phyloP scores from a whole-genome alignment of 306 rosid genomes.

The Crataegus laevigata region DNA sequence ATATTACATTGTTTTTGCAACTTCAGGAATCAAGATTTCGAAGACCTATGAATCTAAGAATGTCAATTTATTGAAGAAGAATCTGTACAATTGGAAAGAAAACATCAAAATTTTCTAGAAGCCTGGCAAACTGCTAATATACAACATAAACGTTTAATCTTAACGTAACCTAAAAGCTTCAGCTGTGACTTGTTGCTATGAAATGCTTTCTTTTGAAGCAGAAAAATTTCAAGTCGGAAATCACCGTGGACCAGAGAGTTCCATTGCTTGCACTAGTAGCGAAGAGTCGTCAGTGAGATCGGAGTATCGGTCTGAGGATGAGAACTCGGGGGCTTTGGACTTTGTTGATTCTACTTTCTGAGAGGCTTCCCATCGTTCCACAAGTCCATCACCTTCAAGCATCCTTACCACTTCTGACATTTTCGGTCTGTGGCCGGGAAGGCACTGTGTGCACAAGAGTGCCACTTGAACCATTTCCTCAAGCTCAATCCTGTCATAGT shows the following conservation, averaged over 20 bases:
- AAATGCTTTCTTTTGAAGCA: slow-evolving; percentile 19
- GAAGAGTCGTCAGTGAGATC: slow-evolving; percentile 93
- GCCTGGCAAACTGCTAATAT: slow-evolving; percentile 33
- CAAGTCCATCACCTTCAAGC: slow-evolving; percentile 97
- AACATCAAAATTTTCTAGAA: slow-evolving; percentile 28
- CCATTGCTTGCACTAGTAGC: slow-evolving; percentile 90
- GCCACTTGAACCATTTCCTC: slow-evolving; percentile 92
- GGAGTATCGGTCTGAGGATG: slow-evolving; percentile 70
- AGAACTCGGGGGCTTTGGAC: slow-evolving; percentile 54
- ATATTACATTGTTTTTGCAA: neutral
- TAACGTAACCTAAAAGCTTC: slow-evolving; percentile 31
- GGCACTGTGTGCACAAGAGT: slow-evolving; percentile 82
- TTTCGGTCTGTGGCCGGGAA: slow-evolving; percentile 73
- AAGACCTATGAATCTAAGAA: slow-evolving; percentile 28
- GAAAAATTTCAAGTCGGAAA: neutral
- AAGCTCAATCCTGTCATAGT: slow-evolving; percentile 71
- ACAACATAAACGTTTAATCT: slow-evolving; percentile 25
- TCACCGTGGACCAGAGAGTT: slow-evolving; percentile 95
- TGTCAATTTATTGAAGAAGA: slow-evolving; percentile 30
- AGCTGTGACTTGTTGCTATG: slow-evolving; percentile 32
- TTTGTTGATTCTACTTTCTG: slow-evolving; percentile 54
- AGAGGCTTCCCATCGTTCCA: slow-evolving; percentile 89
- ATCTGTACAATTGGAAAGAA: slow-evolving; percentile 53
- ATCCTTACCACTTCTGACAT: slow-evolving; percentile 90
- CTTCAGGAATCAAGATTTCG: no score